A percentile compares a stretch with the other conserved stretches of the same genome.
These are phyloP conservation scores for Hyaloscypha bicolor DNA, from an alignment of 495 filamentous ascomycete species.

Conservation along the genomic window DNA sequence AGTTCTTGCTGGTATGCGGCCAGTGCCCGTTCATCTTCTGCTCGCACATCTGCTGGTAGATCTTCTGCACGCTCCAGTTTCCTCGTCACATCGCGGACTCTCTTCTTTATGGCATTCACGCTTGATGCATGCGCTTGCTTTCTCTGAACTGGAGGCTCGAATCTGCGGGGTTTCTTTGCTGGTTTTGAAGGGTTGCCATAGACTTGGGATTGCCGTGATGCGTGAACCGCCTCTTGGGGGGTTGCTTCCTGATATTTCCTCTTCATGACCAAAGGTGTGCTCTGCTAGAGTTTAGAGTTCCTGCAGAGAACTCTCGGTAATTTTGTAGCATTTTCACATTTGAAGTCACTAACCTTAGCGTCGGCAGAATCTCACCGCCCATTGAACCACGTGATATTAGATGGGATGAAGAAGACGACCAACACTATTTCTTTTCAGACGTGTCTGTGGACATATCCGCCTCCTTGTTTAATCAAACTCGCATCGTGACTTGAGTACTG, in stretches of 20 bases:
- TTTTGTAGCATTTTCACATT: too few relatives aligned
- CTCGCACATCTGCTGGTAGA: slow-evolving; percentile 73
- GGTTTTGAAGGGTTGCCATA: slow-evolving; percentile 27
- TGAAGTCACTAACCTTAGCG: not conserved
- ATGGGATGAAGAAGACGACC: too few relatives aligned
- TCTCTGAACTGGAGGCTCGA: slow-evolving; percentile 35
- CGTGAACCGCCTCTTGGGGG: slow-evolving; percentile 30
- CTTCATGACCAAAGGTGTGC: slow-evolving; percentile 38
- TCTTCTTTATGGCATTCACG: slow-evolving; percentile 54
- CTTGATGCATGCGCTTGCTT: slow-evolving; percentile 42
- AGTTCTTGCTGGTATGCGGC: slow-evolving; percentile 75
- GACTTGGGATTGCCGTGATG: slow-evolving; percentile 30
- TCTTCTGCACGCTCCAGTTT: slow-evolving; percentile 40
- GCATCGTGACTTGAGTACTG: too few relatives aligned
- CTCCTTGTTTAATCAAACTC: too few relatives aligned
- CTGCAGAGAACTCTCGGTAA: not conserved
- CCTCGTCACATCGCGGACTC: slow-evolving; percentile 54
- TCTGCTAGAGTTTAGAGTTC: not conserved
- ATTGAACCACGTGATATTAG: not conserved
- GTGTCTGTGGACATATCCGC: too few relatives aligned
- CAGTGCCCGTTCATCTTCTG: slow-evolving; percentile 81
- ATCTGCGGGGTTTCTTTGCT: slow-evolving; percentile 35
- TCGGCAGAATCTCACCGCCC: slow-evolving; percentile 1
- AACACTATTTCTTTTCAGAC: too few relatives aligned
- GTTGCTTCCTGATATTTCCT: slow-evolving; percentile 66